Evolutionary conservation across 148 eudicot genomes (phyloP).

Genomic region (Rhododendron ferrugineum): DNA sequence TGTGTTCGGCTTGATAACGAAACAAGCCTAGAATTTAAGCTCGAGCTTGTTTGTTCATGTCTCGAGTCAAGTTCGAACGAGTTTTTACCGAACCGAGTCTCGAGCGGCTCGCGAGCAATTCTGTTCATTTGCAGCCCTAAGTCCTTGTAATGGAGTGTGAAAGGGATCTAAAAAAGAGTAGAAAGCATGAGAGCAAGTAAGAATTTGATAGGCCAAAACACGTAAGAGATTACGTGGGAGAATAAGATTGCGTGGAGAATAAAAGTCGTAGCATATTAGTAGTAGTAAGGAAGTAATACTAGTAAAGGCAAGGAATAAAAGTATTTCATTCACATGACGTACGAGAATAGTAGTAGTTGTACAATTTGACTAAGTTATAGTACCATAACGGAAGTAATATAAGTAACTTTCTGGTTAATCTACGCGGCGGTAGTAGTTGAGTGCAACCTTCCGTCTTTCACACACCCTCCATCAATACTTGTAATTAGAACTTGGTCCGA

Average conservation of each 20-base stretch:
- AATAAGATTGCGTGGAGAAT: background rate
- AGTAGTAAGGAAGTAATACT: background rate
- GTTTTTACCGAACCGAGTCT: too few species aligned
- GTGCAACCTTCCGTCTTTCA: slow-evolving; percentile 3
- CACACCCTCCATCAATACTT: too few species aligned
- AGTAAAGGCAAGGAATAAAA: background rate
- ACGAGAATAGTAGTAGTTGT: background rate
- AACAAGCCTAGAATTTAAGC: too few species aligned
- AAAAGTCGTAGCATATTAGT: background rate
- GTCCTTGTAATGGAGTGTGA: background rate
- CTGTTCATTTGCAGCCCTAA: too few species aligned
- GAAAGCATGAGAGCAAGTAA: background rate
- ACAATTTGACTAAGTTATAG: too few species aligned
- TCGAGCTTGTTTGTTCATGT: too few species aligned
- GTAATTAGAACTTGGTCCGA: background rate
- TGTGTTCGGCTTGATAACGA: too few species aligned
- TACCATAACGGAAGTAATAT: too few species aligned
- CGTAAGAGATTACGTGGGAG: background rate
- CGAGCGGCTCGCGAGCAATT: too few species aligned
- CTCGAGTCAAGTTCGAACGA: too few species aligned
- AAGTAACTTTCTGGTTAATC: background rate
- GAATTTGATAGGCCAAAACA: background rate
- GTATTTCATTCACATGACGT: background rate
- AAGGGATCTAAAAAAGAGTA: background rate
- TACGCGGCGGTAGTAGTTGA: slow-evolving; percentile 8